Base-by-base conservation (phyloP, 305 asterid species). In the Galium porrigens region DNA sequence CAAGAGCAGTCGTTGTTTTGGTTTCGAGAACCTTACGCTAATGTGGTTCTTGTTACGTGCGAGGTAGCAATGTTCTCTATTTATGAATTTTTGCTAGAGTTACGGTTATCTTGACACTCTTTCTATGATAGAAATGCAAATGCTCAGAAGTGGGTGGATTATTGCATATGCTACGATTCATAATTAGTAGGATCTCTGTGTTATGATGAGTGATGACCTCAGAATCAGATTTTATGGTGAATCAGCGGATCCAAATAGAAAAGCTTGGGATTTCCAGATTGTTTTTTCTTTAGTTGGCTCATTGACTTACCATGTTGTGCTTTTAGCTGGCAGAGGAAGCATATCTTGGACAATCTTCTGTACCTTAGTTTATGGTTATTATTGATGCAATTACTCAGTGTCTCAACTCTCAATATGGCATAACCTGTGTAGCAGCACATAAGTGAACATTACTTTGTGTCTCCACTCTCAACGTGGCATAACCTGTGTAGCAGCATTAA, bases 11-110 rank as follows among this genome's bases (percentile, higher is more conserved):
- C 85, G 44, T 77, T 94, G 72, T 94, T 94, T 82, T 89, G 96
- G 94, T 94, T 89, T 76, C 81, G 99, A 74, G 97, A 94, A 72
- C 96, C 99, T 49, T 89, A 94, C 63, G 99, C 96, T 42, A 86
- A 90, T 12, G 78, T 89, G 64, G 94, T 89, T 69, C 85, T 94
- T 76, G 99, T 89, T 70, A 84, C 89, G 33, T 89, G 99, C 41
- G 97, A 94, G 99, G 97, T 94, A 74, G 67, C 53, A 42, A n/a
- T 48, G 33, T 36, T 57, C 59, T 32, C 51, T n/a, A 25, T 17
- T 22, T 34, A 30, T 46, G 42, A 34, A 5, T 18, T 3, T 30
- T 44, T 10, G 7, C 0, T 63, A 55, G 15, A 20, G 15, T 37
- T 27, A 12, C 48, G 7, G 4, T 7, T 39, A 52, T 51, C 60